Evolutionary conservation across 768 basidiomycete genomes (phyloP).

Genomic region (Sarcomyxa edulis): DNA sequence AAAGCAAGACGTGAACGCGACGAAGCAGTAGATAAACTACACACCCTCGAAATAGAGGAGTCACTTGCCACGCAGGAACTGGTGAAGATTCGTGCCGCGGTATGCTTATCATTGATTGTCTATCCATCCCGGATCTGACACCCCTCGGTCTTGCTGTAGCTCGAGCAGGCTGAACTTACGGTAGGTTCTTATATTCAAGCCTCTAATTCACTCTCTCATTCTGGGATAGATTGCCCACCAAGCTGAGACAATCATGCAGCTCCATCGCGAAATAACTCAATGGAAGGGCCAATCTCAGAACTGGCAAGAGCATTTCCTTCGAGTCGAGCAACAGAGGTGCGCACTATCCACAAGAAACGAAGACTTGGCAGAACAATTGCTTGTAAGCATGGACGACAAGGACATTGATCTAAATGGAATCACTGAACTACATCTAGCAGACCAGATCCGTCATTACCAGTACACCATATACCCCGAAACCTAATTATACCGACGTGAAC

Average conservation of each 20-base stretch:
- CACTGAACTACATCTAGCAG: too few relatives aligned
- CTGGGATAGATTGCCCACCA: slow-evolving; percentile 48
- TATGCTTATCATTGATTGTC: slow-evolving; percentile 25
- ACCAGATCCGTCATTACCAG: neutral
- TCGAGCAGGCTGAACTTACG: slow-evolving; percentile 51
- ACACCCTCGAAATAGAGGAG: neutral
- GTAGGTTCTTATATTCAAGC: slow-evolving; percentile 26
- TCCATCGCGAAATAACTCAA: slow-evolving; percentile 59
- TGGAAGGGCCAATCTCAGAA: slow-evolving; percentile 74
- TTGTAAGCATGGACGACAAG: too few relatives aligned
- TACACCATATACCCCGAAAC: slow-evolving; percentile 28
- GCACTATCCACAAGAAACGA: slow-evolving; percentile 52
- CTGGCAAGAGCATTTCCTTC: slow-evolving; percentile 78
- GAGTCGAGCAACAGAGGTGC: slow-evolving; percentile 66
- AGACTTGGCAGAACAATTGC: slow-evolving; percentile 47
- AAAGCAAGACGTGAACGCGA: slow-evolving; percentile 48
- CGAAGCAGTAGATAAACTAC: slow-evolving; percentile 27
- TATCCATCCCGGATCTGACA: slow-evolving; percentile 9
- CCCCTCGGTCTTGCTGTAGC: slow-evolving; percentile 21
- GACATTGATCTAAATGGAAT: slow-evolving; percentile 1
- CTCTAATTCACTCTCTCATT: neutral
- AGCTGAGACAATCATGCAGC: slow-evolving; percentile 51
- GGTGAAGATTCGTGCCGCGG: slow-evolving; percentile 34
- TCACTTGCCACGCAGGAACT: slow-evolving; percentile 13
- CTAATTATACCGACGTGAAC: slow-evolving; percentile 14